Evolutionary conservation across 768 basidiomycete genomes (phyloP), one percentile per base, ranked within the genome.

Genomic region (Mrakia blollopis): DNA sequence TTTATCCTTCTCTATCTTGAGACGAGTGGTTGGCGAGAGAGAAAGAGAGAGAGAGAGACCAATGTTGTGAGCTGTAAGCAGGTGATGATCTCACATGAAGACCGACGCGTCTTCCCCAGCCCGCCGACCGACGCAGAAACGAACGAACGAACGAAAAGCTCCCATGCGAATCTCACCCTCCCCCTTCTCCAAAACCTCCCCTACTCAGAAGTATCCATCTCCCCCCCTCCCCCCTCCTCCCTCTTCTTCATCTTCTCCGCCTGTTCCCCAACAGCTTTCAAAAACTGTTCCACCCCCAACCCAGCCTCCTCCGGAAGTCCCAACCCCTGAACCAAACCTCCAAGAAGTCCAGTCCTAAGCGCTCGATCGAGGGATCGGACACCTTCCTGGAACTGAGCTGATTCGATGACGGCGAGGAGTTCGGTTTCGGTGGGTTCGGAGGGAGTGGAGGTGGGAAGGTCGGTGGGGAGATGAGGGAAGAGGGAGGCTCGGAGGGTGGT

Each of bases 261-360:
- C 73, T 74, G 73, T 44, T 74, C 73, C 28, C 57, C 77, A 18
- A 78, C 70, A 13, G 77, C 77, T 23, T 41, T 41, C 32, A 78
- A 39, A 57, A 78, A 78, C n/a, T 39, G 57, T 41, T 74, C 73
- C 16, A 78, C 77, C 30, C 77, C 52, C 52, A 63, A 54, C 14
- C 77, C 77, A 4, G 77, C 77, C 32, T 63, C 60, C 61, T 69
- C 73, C 3, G 77, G 77, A 41, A 78, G 52, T 0, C 77, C 77
- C 0, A 78, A 32, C 0, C 73, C 73, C 35, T 63, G 63, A 1
- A 78, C 73, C 14, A 78, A 30, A 2, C 73, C 73, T 2, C 63
- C 61, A 16, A 78, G 73, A 44, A 52, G 28, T 23, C 77, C 77
- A 25, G 73, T 78, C 32, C 77, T 50, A 14, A 78, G 41, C 4